A percentile compares a stretch with the other conserved stretches of the same genome.
phyloP scores from a whole-genome alignment of 805 yeast species.

The Candida xiaguanensis region DNA sequence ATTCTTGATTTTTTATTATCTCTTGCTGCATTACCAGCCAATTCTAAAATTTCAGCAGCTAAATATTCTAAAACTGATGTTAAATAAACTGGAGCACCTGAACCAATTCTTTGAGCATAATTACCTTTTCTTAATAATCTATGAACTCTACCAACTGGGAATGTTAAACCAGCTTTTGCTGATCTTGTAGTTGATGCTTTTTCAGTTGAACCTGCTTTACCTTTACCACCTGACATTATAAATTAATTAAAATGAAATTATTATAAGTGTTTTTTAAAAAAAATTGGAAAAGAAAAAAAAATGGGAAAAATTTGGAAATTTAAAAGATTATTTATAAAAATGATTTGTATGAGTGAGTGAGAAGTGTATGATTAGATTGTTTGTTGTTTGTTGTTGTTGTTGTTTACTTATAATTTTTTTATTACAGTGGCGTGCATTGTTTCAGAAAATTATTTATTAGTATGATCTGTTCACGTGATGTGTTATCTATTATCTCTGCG shows the following conservation, averaged over 20 bases:
- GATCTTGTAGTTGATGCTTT: slow-evolving; percentile 98
- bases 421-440: neutral
- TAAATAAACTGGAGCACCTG: slow-evolving; percentile 98
- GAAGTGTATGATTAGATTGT: neutral
- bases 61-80: slow-evolving; percentile 96
- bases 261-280: neutral
- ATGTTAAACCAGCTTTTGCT: slow-evolving; percentile 96
- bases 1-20: slow-evolving; percentile 99
- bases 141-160: slow-evolving; percentile 99
- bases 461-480: slow-evolving; percentile 1
- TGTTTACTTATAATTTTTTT: too few relatives aligned
- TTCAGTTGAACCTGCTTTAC: slow-evolving; percentile 91
- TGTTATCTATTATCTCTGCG: neutral
- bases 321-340: neutral
- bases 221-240: slow-evolving; percentile 79
- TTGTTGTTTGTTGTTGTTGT: neutral
- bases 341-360: neutral
- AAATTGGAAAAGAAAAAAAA: neutral
- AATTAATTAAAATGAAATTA: neutral
- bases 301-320: neutral
- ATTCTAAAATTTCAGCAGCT: slow-evolving; percentile 96
- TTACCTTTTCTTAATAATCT: slow-evolving; percentile 94
- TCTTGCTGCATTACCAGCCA: slow-evolving; percentile 99
- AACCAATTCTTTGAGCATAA: slow-evolving; percentile 98
- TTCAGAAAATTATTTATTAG: too few relatives aligned